These are phyloP conservation scores for Fraxinus baroniana DNA, from an alignment of 305 asterid species.

Conservation along the genomic window DNA sequence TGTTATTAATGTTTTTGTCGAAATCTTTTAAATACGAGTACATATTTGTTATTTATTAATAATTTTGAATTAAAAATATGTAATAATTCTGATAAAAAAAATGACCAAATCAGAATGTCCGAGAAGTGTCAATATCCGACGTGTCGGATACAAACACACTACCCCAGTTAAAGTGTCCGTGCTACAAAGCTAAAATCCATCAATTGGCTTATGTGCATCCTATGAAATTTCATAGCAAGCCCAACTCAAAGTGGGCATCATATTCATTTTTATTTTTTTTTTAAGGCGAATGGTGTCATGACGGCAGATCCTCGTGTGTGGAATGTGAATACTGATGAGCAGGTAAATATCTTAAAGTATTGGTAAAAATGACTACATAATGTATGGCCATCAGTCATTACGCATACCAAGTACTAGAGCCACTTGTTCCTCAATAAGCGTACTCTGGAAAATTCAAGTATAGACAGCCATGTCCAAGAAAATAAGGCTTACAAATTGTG, in stretches of 20 bases:
- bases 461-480: background rate
- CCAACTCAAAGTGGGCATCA: background rate
- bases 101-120: no score
- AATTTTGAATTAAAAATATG: no score
- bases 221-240: background rate
- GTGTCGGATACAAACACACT: no score
- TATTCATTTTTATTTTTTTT: background rate
- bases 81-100: no score
- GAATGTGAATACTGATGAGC: background rate
- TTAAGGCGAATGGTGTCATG: background rate
- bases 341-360: background rate
- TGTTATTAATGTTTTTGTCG: no score
- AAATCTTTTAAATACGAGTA: no score
- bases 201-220: background rate
- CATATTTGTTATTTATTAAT: no score
- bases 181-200: background rate
- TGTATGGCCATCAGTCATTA: background rate
- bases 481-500: background rate
- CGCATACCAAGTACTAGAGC: no score
- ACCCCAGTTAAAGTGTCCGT: no score
- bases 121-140: no score
- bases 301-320: background rate
- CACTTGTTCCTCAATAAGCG: no score
- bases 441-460: background rate
- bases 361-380: background rate